Conservation (phyloP, 1,139 yeast species). For the Debaryomyces singareniensis region DNA sequence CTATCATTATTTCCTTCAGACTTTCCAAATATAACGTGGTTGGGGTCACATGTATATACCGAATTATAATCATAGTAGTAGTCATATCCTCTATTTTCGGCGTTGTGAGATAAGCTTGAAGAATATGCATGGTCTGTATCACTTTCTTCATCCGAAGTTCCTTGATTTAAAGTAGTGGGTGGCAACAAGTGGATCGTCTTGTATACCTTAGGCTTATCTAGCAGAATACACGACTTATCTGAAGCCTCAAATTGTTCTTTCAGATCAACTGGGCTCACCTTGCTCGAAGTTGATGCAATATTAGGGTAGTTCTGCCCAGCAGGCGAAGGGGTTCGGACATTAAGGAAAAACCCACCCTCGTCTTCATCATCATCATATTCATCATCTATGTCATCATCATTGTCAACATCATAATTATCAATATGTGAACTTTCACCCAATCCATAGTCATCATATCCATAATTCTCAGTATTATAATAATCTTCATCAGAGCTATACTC, state of each 20-base stretch:
- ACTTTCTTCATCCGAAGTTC: constrained; percentile 66
- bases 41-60: constrained; percentile 60
- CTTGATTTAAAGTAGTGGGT: constrained; percentile 73
- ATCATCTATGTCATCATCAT: constrained; percentile 25
- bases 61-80: constrained; percentile 85
- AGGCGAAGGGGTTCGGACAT: constrained; percentile 43
- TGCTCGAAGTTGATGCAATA: constrained; percentile 7
- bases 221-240: constrained; percentile 16
- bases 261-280: neutral
- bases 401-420: constrained; percentile 18
- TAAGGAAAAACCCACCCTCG: constrained; percentile 66
- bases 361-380: constrained; percentile 50
- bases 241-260: constrained; percentile 1
- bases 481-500: constrained; percentile 11
- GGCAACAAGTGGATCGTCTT: constrained; percentile 71
- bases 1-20: constrained; percentile 10
- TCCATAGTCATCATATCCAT: constrained; percentile 9
- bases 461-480: constrained; percentile 11
- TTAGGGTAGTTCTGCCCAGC: constrained; percentile 16
- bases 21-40: constrained; percentile 36
- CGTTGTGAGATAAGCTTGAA: constrained; percentile 70
- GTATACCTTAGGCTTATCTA: constrained; percentile 21
- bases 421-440: constrained; percentile 4
- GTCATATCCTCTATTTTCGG: constrained; percentile 73
- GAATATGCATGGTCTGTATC: constrained; percentile 44